These are phyloP conservation scores for Boletus sp. DNA, from an alignment of 1,284 basidiomycete genomes.

Conservation along the genomic window DNA sequence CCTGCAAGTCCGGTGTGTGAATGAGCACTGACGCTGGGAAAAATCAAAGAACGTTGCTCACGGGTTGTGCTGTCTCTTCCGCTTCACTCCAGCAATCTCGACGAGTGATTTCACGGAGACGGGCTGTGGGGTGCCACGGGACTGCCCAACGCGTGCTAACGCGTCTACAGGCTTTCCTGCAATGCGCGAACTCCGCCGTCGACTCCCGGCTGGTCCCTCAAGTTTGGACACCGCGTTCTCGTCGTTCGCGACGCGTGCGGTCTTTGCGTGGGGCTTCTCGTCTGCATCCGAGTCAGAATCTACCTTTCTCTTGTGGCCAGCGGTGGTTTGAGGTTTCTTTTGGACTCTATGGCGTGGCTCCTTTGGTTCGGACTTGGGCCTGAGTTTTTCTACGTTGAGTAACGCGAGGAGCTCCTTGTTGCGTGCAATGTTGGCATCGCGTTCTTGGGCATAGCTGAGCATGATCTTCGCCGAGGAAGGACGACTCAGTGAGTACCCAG, in stretches of 20 bases:
- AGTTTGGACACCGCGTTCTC: conserved; percentile 25
- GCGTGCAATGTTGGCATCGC: conserved; percentile 51
- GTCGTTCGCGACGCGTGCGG: conserved; percentile 31
- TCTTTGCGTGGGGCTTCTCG: conserved; percentile 35
- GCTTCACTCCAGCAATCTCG: conserved; percentile 41
- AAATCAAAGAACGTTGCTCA: conserved; percentile 41
- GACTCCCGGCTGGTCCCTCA: conserved; percentile 20
- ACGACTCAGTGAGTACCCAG: neutral
- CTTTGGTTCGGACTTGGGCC: conserved; percentile 50
- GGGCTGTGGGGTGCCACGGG: conserved; percentile 41
- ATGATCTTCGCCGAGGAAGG: conserved; percentile 9
- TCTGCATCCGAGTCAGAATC: conserved; percentile 14
- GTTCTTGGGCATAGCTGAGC: conserved; percentile 50
- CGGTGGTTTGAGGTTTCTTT: conserved; percentile 12
- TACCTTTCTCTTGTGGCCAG: conserved; percentile 25
- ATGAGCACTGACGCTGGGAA: neutral
- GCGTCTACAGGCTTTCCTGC: conserved; percentile 60
- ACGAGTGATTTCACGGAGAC: conserved; percentile 39
- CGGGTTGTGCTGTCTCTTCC: conserved; percentile 62
- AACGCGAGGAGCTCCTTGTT: conserved; percentile 50
- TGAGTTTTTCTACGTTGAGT: conserved; percentile 47
- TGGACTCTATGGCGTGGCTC: conserved; percentile 37
- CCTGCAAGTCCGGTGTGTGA: conserved; percentile 12
- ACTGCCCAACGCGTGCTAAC: conserved; percentile 39
- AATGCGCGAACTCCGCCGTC: conserved; percentile 68